Evolutionary conservation across 1,284 basidiomycete species (phyloP).

Genomic region (Ganoderma lucidum): DNA sequence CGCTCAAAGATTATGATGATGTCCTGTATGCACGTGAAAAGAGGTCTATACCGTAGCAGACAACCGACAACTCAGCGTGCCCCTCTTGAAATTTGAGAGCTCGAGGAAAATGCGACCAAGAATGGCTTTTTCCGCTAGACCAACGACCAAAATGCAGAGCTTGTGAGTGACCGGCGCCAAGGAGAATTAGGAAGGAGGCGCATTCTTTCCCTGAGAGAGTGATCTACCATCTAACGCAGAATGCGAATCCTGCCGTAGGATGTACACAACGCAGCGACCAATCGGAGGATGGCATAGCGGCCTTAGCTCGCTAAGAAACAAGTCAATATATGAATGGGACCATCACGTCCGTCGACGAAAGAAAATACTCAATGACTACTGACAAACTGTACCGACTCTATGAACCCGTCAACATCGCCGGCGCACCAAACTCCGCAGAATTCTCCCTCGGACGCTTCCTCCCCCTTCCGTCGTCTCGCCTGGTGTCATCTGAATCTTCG

Average conservation of each 20-base stretch:
- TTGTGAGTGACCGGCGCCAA: too few relatives aligned
- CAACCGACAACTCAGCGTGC: too few relatives aligned
- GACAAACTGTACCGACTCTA: neutral
- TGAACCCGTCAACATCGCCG: conserved; percentile 24
- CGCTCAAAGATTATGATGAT: too few relatives aligned
- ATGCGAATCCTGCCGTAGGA: neutral
- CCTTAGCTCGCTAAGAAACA: too few relatives aligned
- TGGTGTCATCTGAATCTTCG: conserved; percentile 26
- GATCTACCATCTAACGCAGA: neutral
- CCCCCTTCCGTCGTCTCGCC: conserved; percentile 10
- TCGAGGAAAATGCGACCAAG: too few relatives aligned
- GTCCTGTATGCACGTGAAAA: too few relatives aligned
- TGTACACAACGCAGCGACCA: neutral
- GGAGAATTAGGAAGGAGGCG: too few relatives aligned
- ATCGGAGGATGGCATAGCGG: neutral
- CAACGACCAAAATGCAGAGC: too few relatives aligned
- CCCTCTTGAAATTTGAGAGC: too few relatives aligned
- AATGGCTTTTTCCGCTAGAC: too few relatives aligned
- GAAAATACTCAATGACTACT: neutral
- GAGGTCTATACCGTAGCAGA: too few relatives aligned
- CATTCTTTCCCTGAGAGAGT: too few relatives aligned
- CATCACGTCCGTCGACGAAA: neutral
- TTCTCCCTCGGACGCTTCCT: conserved; percentile 27
- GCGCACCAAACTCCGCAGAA: conserved; percentile 32
- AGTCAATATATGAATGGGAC: neutral